phyloP scores from a whole-genome alignment of 495 filamentous ascomycete species.

The Penicillium longicatenatum region DNA sequence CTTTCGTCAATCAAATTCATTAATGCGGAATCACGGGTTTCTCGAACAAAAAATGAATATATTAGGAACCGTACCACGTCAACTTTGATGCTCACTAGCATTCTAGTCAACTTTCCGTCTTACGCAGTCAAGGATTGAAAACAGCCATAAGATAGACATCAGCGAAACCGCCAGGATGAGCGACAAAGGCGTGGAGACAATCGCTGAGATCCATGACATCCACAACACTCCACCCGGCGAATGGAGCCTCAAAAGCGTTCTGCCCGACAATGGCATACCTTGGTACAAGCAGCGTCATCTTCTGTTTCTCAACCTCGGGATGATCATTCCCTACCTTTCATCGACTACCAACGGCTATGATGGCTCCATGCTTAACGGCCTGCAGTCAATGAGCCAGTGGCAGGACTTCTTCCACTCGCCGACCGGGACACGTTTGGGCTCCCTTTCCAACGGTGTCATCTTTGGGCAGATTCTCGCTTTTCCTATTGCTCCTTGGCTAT shows the following conservation, averaged over 20 bases:
- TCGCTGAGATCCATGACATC: neutral
- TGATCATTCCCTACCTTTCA: slow-evolving; percentile 17
- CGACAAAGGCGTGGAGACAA: neutral
- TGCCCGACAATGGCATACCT: slow-evolving; percentile 7
- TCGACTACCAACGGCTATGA: slow-evolving; percentile 26
- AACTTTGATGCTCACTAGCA: neutral
- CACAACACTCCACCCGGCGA: neutral
- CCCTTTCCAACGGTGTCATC: neutral
- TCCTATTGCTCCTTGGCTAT: neutral
- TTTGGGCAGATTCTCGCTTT: neutral
- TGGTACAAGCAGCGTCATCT: slow-evolving; percentile 18
- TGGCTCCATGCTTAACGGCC: slow-evolving; percentile 35
- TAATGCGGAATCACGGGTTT: neutral
- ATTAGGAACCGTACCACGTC: neutral
- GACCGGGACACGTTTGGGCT: neutral
- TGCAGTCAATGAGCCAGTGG: slow-evolving; percentile 29
- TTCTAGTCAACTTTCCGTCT: neutral
- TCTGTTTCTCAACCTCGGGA: slow-evolving; percentile 15
- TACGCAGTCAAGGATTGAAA: neutral
- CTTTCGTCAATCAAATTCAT: neutral
- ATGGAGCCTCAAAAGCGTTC: neutral
- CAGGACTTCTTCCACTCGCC: slow-evolving; percentile 15
- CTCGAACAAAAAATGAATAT: neutral
- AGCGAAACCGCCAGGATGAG: neutral
- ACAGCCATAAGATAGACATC: neutral